These are phyloP conservation scores for Sporothrix brasiliensis DNA, from an alignment of 2,329 filamentous ascomycete genomes.

Conservation along the genomic window DNA sequence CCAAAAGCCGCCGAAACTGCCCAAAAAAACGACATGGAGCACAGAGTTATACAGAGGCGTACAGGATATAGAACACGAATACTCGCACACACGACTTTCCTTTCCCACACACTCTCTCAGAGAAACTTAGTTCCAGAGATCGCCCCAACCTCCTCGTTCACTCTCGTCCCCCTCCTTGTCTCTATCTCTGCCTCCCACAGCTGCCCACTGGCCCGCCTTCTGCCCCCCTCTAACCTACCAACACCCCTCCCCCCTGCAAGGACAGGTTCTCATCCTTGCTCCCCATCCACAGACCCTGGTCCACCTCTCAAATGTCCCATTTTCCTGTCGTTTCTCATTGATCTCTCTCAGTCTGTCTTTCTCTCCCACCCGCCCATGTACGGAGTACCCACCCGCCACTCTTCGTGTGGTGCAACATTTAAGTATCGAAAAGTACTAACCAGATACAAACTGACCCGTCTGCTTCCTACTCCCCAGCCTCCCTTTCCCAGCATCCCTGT, in stretches of 20 bases:
- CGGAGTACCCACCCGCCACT: slow-evolving; percentile 21
- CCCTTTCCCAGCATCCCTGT: slow-evolving; percentile 28
- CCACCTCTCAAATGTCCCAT: slow-evolving; percentile 1
- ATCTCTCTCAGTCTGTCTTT: slow-evolving; percentile 8
- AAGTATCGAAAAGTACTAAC: slow-evolving; percentile 17
- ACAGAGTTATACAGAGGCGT: slow-evolving; percentile 20
- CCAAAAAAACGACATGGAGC: background rate
- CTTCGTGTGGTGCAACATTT: slow-evolving; percentile 26
- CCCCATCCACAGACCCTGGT: slow-evolving; percentile 27
- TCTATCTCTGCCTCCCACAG: slow-evolving; percentile 26
- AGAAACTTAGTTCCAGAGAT: background rate
- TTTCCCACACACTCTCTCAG: slow-evolving; percentile 6
- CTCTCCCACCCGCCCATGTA: slow-evolving; percentile 3
- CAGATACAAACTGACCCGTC: slow-evolving; percentile 20
- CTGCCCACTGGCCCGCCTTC: slow-evolving; percentile 30
- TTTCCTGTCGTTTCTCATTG: no score
- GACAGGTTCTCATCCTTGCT: slow-evolving; percentile 29
- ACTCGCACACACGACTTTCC: slow-evolving; percentile 17
- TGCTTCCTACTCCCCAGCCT: slow-evolving; percentile 31
- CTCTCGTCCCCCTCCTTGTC: slow-evolving; percentile 23
- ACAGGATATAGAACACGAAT: slow-evolving; percentile 11
- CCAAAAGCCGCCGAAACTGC: background rate
- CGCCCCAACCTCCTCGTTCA: slow-evolving; percentile 25
- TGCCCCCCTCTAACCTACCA: slow-evolving; percentile 27
- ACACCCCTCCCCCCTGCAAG: slow-evolving; percentile 33